Base-by-base conservation (phyloP, 108 stramenopile genomes). In the Nitzschia palea region DNA sequence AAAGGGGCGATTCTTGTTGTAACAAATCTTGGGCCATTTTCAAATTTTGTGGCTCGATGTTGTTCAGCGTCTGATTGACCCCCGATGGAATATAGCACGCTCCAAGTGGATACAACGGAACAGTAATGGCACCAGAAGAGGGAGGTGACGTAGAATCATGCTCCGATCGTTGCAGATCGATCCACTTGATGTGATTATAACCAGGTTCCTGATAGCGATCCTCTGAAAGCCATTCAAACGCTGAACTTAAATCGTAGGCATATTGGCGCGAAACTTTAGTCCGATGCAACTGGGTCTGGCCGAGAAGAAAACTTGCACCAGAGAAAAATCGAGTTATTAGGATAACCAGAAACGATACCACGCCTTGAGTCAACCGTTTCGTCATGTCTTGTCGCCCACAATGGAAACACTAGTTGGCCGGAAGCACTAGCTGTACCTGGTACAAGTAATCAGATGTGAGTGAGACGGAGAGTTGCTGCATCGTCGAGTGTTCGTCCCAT, bases 1-100 rank as follows among this genome's bases (percentile, higher is more conserved):
- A 80, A 8, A 26, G 27, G 15, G 55, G 36, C 26, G 44, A 23
- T 23, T 22, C 65, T 23, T 45, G 10, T 31, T 20, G 30, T 14
- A 61, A 27, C 30, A 74, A 52, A 74, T 80, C 80, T 68, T 45
- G 60, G 34, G 85, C 77, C 90, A 91, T 91, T 62, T 87, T 72
- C 4, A 91, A 58, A 71, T 91, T 91, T 59, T 77, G 70, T 48
- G 83, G 85, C 68, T 91, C 86, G 50, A 84, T 78, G 63, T 90
- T 90, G 73, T 79, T 82, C 17, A 90, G 64, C 31, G 78, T 80
- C 36, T 91, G 79, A 14, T 55, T 72, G 18, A 40, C 51, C 0
- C 67, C 55, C 30, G 36, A 65, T 0, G 90, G 90, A 18, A 88
- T 45, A 71, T 91, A 81, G 1, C 75, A 73, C 9, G 79, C 83